Evolutionary conservation across 2,329 filamentous ascomycete genomes (phyloP).

Genomic region (Pleoardoris graminearum): DNA sequence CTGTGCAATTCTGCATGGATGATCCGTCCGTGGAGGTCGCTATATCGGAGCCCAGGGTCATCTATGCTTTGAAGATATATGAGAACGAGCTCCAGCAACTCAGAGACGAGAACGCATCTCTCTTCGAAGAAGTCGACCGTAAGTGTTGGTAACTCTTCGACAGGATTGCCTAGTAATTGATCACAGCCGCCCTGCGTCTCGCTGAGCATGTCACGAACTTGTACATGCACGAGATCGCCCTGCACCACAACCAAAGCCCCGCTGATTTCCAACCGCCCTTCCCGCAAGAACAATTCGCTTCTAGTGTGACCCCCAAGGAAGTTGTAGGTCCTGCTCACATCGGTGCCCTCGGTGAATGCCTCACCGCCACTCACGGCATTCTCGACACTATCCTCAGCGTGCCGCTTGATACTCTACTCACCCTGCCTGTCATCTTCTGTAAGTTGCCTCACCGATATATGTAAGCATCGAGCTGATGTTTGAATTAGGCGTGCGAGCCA

Average conservation of each 20-base stretch:
- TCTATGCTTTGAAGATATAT: slow-evolving; percentile 59
- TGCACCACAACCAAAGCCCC: slow-evolving; percentile 49
- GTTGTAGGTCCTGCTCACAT: slow-evolving; percentile 53
- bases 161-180: neutral
- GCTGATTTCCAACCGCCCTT: slow-evolving; percentile 53
- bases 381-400: slow-evolving; percentile 55
- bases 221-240: slow-evolving; percentile 56
- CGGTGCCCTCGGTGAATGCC: slow-evolving; percentile 52
- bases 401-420: slow-evolving; percentile 49
- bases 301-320: slow-evolving; percentile 46
- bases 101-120: slow-evolving; percentile 41
- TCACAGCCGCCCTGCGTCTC: slow-evolving; percentile 45
- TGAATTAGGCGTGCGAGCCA: slow-evolving; percentile 54
- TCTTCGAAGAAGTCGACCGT: slow-evolving; percentile 44
- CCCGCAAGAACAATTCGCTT: slow-evolving; percentile 45
- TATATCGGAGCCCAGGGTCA: slow-evolving; percentile 59
- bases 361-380: slow-evolving; percentile 52
- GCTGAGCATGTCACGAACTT: slow-evolving; percentile 54
- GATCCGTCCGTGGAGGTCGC: slow-evolving; percentile 55
- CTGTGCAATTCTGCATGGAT: slow-evolving; percentile 60
- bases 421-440: slow-evolving; percentile 53
- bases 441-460: slow-evolving; percentile 22
- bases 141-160: slow-evolving; percentile 13
- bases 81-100: slow-evolving; percentile 53
- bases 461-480: slow-evolving; percentile 14